These are phyloP conservation scores for Picochlorum costavermella DNA, from an alignment of 139 green algal genomes.

Conservation along the genomic window DNA sequence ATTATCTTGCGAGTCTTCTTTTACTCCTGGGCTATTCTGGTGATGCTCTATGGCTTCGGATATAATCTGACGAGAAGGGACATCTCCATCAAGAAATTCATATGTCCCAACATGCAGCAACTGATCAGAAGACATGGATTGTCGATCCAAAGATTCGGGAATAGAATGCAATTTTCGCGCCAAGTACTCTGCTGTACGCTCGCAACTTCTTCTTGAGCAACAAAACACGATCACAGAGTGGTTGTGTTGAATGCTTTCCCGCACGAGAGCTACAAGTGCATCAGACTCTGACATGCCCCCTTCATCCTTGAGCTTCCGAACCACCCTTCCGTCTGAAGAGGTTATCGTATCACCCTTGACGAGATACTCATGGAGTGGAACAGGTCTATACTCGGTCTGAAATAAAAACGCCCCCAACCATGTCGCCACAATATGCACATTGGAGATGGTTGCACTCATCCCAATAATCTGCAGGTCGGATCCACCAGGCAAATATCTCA, in stretches of 20 bases:
- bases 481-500: constrained; percentile 52
- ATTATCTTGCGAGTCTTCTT: neutral
- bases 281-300: constrained; percentile 39
- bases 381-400: constrained; percentile 73
- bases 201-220: constrained; percentile 48
- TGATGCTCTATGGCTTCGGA: neutral
- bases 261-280: constrained; percentile 47
- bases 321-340: constrained; percentile 23
- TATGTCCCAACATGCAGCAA: neutral
- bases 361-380: constrained; percentile 67
- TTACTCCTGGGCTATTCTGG: neutral
- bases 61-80: neutral
- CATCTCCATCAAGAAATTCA: neutral
- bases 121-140: too few species aligned
- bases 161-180: constrained; percentile 25
- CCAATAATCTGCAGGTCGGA: constrained; percentile 78
- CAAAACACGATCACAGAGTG: constrained; percentile 88
- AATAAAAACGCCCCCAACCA: constrained; percentile 68
- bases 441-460: constrained; percentile 94
- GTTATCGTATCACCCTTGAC: constrained; percentile 48
- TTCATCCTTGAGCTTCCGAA: constrained; percentile 30
- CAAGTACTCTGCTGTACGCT: constrained; percentile 15
- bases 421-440: constrained; percentile 59
- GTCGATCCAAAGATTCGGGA: constrained; percentile 22
- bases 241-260: constrained; percentile 52